Base-by-base conservation (phyloP, 306 rosid species). In the Lagenaria siceraria region DNA sequence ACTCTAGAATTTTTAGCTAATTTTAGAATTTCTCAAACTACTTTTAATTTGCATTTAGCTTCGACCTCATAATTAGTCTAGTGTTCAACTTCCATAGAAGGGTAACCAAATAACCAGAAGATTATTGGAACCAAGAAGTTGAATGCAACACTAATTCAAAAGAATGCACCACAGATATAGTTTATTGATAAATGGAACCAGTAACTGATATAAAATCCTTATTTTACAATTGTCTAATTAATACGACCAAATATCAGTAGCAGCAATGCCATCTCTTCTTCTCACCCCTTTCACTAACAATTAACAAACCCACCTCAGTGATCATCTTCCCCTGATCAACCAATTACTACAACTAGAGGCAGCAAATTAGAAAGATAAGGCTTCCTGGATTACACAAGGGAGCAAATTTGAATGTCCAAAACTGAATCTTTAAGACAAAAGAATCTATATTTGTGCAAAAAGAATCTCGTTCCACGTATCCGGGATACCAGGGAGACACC, bases 391-490 rank as follows among this genome's bases (percentile, higher is more conserved):
- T 40, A 40, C 43, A 42, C 53, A 12, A 46, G 7, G 18, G 18
- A 48, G 53, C 6, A 48, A 48, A 48, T 13, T 7, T 42, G 48
- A 42, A 42, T 42, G 48, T 42, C 12, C 43, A 38, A 38, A 38
- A 38, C 8, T 46, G 17, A 48, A 51, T 6, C 8, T 51, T 51
- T 6, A 51, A 46, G 75, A 46, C n/a, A 43, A 71, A 48, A 15
- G 58, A 55, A 75, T 4, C 86, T 92, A 95, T 72, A 92, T 80
- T 69, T 95, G 99, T 48, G 97, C 91, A 80, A 80, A 53, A 74
- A 95, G 92, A 82, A 95, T 84, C 81, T 92, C 97, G 74, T 95
- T 95, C 99, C 99, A 95, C 7, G 97, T 36, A 81, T 92, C 99
- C 19, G 97, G 97, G 79, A 92, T 82, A 56, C 97, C 97, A 3